These are phyloP conservation scores for Paramarasmius palmivorus DNA, from an alignment of 1,284 basidiomycete genomes.

Conservation along the genomic window DNA sequence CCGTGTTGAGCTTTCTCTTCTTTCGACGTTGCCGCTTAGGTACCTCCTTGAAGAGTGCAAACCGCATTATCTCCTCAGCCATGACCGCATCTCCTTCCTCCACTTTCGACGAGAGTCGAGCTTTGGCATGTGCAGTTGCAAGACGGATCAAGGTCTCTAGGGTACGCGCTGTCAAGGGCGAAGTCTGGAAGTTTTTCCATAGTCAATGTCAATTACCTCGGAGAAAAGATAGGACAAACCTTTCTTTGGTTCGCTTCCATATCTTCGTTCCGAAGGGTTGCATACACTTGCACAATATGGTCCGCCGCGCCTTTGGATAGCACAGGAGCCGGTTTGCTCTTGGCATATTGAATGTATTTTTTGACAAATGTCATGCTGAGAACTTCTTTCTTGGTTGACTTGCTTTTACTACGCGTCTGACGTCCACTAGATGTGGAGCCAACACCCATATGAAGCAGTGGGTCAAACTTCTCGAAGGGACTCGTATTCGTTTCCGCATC, in stretches of 20 bases:
- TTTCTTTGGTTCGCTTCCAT: slow-evolving; percentile 89
- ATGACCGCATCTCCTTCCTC: slow-evolving; percentile 86
- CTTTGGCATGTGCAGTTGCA: slow-evolving; percentile 96
- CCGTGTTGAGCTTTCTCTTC: slow-evolving; percentile 79
- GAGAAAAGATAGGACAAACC: slow-evolving; percentile 43
- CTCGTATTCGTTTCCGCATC: slow-evolving; percentile 67
- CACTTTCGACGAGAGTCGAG: slow-evolving; percentile 85
- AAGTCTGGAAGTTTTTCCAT: slow-evolving; percentile 61
- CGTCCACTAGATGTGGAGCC: slow-evolving; percentile 41
- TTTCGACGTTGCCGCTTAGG: slow-evolving; percentile 77
- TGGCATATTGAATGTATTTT: slow-evolving; percentile 98
- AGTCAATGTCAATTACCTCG: slow-evolving; percentile 12
- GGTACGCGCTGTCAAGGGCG: slow-evolving; percentile 97
- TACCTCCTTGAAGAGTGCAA: slow-evolving; percentile 98
- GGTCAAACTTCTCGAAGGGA: slow-evolving; percentile 96
- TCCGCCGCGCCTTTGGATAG: slow-evolving; percentile 94
- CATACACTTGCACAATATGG: slow-evolving; percentile 92
- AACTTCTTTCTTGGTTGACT: slow-evolving; percentile 76
- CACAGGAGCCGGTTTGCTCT: slow-evolving; percentile 82
- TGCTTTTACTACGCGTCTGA: slow-evolving; percentile 56
- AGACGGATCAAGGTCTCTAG: slow-evolving; percentile 99
- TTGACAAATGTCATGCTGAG: slow-evolving; percentile 95
- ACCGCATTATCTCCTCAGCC: slow-evolving; percentile 95
- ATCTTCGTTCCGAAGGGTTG: slow-evolving; percentile 90
- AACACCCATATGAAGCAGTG: slow-evolving; percentile 88